Evolutionary conservation across 2,329 filamentous ascomycete species (phyloP), one percentile per base, ranked within the genome.

Genomic region (Lasiodiplodia theobromae): DNA sequence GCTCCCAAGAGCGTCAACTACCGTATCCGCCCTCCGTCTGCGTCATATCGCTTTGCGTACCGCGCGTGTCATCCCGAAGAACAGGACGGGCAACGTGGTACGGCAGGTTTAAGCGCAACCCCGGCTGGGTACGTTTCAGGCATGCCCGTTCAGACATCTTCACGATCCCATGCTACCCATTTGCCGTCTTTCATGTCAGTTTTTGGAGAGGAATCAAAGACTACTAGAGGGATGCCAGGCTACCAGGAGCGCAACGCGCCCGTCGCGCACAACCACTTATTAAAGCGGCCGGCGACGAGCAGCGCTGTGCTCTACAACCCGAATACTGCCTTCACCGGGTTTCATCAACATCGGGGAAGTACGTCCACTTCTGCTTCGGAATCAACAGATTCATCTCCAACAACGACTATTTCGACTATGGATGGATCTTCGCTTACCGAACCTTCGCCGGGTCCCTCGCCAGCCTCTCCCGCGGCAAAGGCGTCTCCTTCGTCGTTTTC

Each of bases 341-440:
- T 83, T 71, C 92, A 93, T 80, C 89, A 90, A 75, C 91, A 92
- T 77, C 86, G 89, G 77, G 88, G 92, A 77, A 93, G 91, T 81
- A 91, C 88, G n/a, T 94, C 91, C 8, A 93, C 91, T 2, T 90
- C 91, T 71, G 86, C 86, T 67, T 92, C 92, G 18, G 93, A 92
- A 71, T 98, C 96, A 1, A 92, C 92, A 52, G 94, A 97, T 76
- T 97, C 95, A 25, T 98, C 95, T 10, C 96, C 96, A 1, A 98
- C 95, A 8, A 97, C 94, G 3, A 97, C 95, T 2, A 88, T 96
- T 62, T 97, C 94, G 6, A 97, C 93, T 23, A 93, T 95, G 71
- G 95, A 97, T 81, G 96, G 94, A 5, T 95, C 93, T 10, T 92
- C 93, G 37, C 86, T 96, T 60, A 94, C 94, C 37, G 95, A 98